A percentile compares a stretch with the other conserved stretches of the same genome.
phyloP scores from a whole-genome alignment of 306 rosid species.

The Vachellia collinsii region DNA sequence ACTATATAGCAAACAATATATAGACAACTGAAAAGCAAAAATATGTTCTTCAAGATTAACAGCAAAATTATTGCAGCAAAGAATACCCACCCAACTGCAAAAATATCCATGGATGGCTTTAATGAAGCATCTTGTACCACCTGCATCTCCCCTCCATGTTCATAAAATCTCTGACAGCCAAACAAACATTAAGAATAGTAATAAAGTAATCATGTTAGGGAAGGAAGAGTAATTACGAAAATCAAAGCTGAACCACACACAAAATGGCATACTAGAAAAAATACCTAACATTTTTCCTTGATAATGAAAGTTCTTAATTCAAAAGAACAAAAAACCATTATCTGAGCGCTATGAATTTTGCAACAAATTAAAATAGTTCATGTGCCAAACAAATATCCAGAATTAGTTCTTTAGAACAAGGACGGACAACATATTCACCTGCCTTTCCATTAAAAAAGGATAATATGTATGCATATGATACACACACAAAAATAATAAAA shows the following conservation, averaged over 20 bases:
- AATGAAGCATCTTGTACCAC: conserved; percentile 85
- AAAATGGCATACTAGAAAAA: conserved; percentile 15
- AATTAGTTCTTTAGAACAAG: conserved; percentile 13
- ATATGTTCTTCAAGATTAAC: conserved; percentile 14
- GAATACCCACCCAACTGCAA: conserved; percentile 89
- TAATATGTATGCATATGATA: background rate
- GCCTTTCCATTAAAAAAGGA: conserved; percentile 5
- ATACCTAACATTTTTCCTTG: conserved; percentile 14
- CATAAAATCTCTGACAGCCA: conserved; percentile 85
- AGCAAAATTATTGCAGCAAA: conserved; percentile 33
- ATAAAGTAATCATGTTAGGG: conserved; percentile 25
- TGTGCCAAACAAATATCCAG: background rate
- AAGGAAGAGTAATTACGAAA: background rate
- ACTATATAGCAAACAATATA: conserved; percentile 26
- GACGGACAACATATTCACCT: conserved; percentile 15
- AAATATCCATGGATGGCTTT: conserved; percentile 93
- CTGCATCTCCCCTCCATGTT: conserved; percentile 96
- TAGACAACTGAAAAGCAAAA: conserved; percentile 26
- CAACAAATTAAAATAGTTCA: conserved; percentile 13
- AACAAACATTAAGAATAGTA: conserved; percentile 21
- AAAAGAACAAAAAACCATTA: conserved; percentile 16
- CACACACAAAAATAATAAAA: background rate
- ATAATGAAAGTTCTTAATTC: conserved; percentile 21
- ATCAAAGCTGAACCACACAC: background rate
- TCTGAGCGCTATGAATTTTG: background rate